These are phyloP conservation scores for Saturnispora gosingensis DNA, from an alignment of 805 yeast species.

Conservation along the genomic window DNA sequence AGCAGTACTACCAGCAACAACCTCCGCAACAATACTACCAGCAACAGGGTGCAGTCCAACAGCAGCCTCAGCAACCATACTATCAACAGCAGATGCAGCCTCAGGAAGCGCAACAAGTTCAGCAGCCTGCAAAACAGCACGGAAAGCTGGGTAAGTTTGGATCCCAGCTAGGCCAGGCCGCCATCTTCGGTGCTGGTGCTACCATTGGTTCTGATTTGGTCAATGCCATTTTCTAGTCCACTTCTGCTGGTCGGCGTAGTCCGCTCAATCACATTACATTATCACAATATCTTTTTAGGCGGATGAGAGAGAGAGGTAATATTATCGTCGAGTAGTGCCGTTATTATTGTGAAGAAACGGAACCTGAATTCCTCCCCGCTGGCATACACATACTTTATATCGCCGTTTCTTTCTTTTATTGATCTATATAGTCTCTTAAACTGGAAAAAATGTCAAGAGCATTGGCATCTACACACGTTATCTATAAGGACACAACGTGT, in stretches of 20 bases:
- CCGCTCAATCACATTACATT: background rate
- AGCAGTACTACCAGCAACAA: constrained; percentile 9
- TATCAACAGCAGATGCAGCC: constrained; percentile 15
- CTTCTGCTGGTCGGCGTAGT: background rate
- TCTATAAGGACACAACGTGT: constrained; percentile 34
- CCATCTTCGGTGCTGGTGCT: constrained; percentile 96
- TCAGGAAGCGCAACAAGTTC: constrained; percentile 10
- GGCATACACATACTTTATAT: background rate
- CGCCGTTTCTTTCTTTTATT: background rate
- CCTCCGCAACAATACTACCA: constrained; percentile 6
- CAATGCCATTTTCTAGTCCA: constrained; percentile 29
- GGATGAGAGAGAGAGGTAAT: background rate
- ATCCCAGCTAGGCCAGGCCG: constrained; percentile 85
- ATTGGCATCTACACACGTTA: constrained; percentile 49
- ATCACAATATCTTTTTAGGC: background rate
- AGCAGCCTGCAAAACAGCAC: constrained; percentile 14
- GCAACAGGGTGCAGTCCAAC: constrained; percentile 5
- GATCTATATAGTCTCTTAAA: background rate
- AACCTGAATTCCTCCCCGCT: background rate
- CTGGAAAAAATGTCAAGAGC: constrained; percentile 46
- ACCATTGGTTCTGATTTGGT: constrained; percentile 84
- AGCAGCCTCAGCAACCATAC: constrained; percentile 10
- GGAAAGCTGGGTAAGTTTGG: constrained; percentile 52
- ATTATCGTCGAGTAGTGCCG: background rate
- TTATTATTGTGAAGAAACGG: background rate